Evolutionary conservation across 2,329 filamentous ascomycete species (phyloP).

Genomic region (Nectriaceae sp.): DNA sequence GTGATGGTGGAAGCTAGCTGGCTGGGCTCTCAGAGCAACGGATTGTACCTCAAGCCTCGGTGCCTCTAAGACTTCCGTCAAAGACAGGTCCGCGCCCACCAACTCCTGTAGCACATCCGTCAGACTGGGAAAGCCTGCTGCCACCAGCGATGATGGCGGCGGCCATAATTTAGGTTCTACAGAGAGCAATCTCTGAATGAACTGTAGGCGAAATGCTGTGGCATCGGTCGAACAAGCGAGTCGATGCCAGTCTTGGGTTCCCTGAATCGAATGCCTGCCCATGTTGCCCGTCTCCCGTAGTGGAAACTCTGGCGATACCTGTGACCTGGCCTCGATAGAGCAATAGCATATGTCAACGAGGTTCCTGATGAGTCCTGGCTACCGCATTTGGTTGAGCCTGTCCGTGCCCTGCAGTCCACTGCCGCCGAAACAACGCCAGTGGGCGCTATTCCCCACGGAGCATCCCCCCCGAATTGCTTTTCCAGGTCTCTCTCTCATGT

Average conservation of each 20-base stretch:
- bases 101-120: constrained; percentile 1
- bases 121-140: constrained; percentile 15
- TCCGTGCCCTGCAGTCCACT: neutral
- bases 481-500: too few relatives aligned
- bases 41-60: neutral
- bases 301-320: constrained; percentile 15
- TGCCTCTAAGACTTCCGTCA: neutral
- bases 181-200: neutral
- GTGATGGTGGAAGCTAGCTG: too few relatives aligned
- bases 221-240: neutral
- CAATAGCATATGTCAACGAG: neutral
- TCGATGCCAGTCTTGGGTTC: neutral
- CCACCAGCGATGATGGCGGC: constrained; percentile 8
- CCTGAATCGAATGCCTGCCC: neutral
- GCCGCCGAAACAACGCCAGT: neutral
- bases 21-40: neutral
- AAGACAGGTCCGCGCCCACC: too few relatives aligned
- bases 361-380: constrained; percentile 2
- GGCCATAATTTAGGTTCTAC: neutral
- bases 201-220: neutral
- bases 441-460: neutral
- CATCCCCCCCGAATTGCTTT: neutral
- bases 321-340: constrained; percentile 6
- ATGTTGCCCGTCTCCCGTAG: constrained; percentile 1
- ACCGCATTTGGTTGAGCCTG: neutral